phyloP scores from a whole-genome alignment of 1,284 basidiomycete genomes.

The Filobasidium uniguttulatum region DNA sequence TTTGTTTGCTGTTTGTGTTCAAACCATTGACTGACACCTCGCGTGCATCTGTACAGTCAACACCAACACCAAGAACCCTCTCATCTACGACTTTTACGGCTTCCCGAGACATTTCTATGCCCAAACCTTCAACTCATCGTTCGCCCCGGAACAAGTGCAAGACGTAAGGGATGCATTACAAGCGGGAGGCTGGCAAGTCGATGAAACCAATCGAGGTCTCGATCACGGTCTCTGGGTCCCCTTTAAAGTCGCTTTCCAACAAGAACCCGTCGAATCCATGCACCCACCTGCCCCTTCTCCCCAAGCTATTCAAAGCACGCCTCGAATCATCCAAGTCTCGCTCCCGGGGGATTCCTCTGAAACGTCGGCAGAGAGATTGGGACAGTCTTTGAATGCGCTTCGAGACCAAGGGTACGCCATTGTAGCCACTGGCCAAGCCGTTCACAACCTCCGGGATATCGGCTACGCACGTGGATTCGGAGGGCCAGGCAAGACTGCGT shows the following conservation, averaged over 20 bases:
- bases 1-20: background rate
- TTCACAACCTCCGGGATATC: conserved; percentile 34
- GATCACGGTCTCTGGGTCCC: conserved; percentile 42
- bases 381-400: conserved; percentile 32
- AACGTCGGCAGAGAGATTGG: conserved; percentile 31
- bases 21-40: background rate
- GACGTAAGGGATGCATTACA: conserved; percentile 24
- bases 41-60: conserved; percentile 26
- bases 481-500: conserved; percentile 12
- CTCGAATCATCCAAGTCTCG: conserved; percentile 37
- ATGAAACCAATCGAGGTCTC: conserved; percentile 28
- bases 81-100: conserved; percentile 40
- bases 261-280: conserved; percentile 20
- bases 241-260: conserved; percentile 35
- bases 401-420: conserved; percentile 30
- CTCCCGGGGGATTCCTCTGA: conserved; percentile 32
- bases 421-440: conserved; percentile 30
- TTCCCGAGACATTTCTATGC: conserved; percentile 38
- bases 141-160: conserved; percentile 21
- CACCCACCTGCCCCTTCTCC: background rate
- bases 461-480: conserved; percentile 5
- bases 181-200: conserved; percentile 20
- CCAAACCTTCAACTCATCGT: conserved; percentile 27
- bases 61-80: conserved; percentile 29
- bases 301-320: background rate